Evolutionary conservation across 306 rosid species (phyloP), one percentile per base, ranked within the genome.

Genomic region (Heteromeles arbutifolia): DNA sequence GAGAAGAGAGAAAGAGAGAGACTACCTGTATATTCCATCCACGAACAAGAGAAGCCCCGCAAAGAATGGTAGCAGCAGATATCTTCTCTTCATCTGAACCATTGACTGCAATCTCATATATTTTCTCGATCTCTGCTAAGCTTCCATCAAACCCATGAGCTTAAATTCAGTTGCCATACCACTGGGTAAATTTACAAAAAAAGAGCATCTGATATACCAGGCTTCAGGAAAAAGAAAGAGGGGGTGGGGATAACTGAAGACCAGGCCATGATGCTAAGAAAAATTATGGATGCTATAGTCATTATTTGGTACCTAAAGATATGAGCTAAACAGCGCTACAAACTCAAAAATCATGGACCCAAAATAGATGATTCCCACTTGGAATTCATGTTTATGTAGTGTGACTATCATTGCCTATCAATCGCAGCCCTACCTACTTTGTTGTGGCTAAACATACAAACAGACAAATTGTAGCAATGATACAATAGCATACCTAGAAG

Each of bases 11-110:
- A 81, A 8, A 14, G 39, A 43, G 22, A 67, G 78, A 74, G 2
- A 12, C 62, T 81, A 95, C 98, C 93, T 95, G 98, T 75, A 92
- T 77, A 86, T 93, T 92, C 98, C 98, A 95, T 69, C 98, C 98
- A 79, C 95, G 91, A 78, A 80, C 73, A 62, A 95, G 82, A 86
- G 98, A 92, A 67, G 93, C 93, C 76, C 97, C 98, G 76, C 96
- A 95, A 77, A 92, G 87, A 83, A 95, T 82, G 86, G 91, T 83
- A 70, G 96, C 97, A 63, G 96, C 97, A 65, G 90, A 90, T 77
- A 92, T 87, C 86, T 81, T 95, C 85, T 95, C 98, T 50, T 92
- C 97, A 39, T 89, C 87, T 52, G 97, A 90, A 76, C 98, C 96
- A 81, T 72, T 87, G 83, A 83, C 76, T 67, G 97, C 92, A 86